phyloP scores from a whole-genome alignment of 257 asterid genomes.

The Jasminum sambac region DNA sequence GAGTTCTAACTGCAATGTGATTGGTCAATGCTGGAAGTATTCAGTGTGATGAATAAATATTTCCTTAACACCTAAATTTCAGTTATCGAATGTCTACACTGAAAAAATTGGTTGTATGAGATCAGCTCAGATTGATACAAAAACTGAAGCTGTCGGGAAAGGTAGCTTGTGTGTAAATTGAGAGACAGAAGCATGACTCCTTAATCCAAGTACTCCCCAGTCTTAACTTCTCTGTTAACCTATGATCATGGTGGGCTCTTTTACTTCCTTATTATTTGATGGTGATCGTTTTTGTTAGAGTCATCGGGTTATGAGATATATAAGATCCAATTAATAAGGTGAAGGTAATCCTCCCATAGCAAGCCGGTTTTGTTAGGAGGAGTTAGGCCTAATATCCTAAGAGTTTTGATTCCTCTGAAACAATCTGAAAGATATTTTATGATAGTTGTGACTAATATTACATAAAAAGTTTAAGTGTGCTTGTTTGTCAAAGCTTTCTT shows the following conservation, averaged over 20 bases:
- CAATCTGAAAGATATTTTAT: background rate
- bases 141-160: background rate
- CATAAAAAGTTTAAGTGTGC: background rate
- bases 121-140: background rate
- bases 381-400: too few species aligned
- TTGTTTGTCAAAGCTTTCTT: too few species aligned
- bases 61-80: background rate
- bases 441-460: slow-evolving; percentile 3
- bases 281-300: too few species aligned
- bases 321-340: too few species aligned
- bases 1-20: background rate
- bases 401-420: background rate
- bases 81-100: background rate
- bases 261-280: background rate
- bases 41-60: background rate
- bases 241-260: background rate
- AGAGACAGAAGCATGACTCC: background rate
- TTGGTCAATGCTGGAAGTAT: background rate
- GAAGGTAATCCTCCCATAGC: too few species aligned
- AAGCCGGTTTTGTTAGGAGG: too few species aligned
- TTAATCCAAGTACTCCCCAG: background rate
- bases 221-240: background rate
- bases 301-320: too few species aligned
- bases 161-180: background rate
- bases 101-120: background rate